Percentiles rank a stretch among this genome's conserved stretches.
Evolutionary conservation across 2,329 filamentous ascomycete species (phyloP).

Genomic region (Chaetomium sp.): DNA sequence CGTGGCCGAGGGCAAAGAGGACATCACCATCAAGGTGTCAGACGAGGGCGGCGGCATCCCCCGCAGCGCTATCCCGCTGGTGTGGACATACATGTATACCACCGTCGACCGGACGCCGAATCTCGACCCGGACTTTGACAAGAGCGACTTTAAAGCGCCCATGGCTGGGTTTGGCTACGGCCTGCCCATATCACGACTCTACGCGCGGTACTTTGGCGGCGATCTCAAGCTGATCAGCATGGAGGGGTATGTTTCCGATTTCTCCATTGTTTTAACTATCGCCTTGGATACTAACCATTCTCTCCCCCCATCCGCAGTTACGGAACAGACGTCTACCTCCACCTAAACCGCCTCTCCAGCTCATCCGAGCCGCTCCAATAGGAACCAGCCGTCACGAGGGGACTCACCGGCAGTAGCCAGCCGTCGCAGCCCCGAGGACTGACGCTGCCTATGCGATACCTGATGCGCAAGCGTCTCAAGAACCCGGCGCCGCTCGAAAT

Average conservation of each 20-base stretch:
- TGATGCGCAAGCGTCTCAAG: conserved; percentile 62
- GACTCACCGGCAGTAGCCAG: conserved; percentile 26
- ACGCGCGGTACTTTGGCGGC: conserved; percentile 94
- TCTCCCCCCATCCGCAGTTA: too few species aligned
- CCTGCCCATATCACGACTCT: conserved; percentile 85
- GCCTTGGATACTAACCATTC: neutral
- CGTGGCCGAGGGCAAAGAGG: conserved; percentile 93
- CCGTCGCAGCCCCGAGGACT: conserved; percentile 51
- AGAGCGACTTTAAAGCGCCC: conserved; percentile 97
- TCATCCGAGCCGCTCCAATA: conserved; percentile 97
- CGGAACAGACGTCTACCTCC: conserved; percentile 96
- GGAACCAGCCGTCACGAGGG: conserved; percentile 84
- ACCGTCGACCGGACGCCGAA: conserved; percentile 94
- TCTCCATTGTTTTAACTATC: neutral
- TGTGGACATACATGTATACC: conserved; percentile 99
- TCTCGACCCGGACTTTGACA: conserved; percentile 95
- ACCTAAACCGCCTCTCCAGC: conserved; percentile 90
- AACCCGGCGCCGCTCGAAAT: conserved; percentile 54
- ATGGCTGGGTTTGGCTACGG: conserved; percentile 99
- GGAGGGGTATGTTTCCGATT: conserved; percentile 70
- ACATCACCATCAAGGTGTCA: conserved; percentile 97
- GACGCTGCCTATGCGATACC: conserved; percentile 50
- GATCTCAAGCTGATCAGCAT: conserved; percentile 98
- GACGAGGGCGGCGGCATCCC: conserved; percentile 97
- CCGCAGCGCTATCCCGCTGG: conserved; percentile 83